A percentile compares a stretch with the other conserved stretches of the same genome.
These are phyloP conservation scores for Lachnellula subtilissima DNA, from an alignment of 2,329 filamentous ascomycete genomes.

Conservation along the genomic window DNA sequence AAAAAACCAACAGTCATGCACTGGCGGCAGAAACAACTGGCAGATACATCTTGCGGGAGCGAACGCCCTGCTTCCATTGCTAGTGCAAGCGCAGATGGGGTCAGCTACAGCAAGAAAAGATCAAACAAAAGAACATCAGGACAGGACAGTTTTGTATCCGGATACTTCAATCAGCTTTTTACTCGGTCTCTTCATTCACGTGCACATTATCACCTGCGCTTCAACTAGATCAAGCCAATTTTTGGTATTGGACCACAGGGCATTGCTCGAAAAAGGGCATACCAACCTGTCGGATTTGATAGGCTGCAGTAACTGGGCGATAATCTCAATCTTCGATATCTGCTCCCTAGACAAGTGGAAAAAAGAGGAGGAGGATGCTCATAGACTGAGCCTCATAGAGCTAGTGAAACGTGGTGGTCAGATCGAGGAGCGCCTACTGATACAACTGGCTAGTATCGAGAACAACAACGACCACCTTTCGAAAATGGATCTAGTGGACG, in stretches of 20 bases:
- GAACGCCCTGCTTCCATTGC: not conserved
- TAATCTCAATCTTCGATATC: conserved; percentile 1
- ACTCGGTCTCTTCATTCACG: not conserved
- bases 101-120: no score
- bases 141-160: not conserved
- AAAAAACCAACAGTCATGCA: not conserved
- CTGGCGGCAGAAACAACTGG: not conserved
- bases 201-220: conserved; percentile 1
- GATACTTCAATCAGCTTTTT: not conserved
- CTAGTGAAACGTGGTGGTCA: not conserved
- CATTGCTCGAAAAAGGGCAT: not conserved
- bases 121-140: not conserved
- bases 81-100: not conserved
- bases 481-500: not conserved
- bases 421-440: conserved; percentile 3
- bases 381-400: conserved; percentile 3
- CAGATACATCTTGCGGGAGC: not conserved
- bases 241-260: not conserved
- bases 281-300: not conserved
- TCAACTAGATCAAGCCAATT: conserved; percentile 1
- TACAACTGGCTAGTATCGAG: conserved; percentile 2
- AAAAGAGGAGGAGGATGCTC: not conserved
- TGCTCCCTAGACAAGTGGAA: conserved; percentile 4
- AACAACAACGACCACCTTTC: not conserved
- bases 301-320: conserved; percentile 1